A percentile compares a stretch with the other conserved stretches of the same genome.
Conservation (phyloP, 208 protist species). For the Kentomonas sorsogonicus region DNA sequence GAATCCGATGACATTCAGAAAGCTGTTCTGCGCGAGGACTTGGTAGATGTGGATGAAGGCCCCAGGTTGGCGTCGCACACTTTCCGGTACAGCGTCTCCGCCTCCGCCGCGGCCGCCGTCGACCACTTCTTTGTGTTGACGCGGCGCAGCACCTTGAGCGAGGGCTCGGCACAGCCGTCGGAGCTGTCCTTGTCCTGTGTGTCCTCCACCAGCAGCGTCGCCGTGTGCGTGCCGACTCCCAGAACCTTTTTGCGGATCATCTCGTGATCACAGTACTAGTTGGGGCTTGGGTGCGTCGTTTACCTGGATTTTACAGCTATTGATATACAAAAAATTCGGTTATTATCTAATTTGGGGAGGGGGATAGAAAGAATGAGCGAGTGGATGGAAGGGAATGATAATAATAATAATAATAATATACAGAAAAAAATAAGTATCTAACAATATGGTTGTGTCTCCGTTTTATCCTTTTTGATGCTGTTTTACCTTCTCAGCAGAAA, state of each 20-base stretch:
- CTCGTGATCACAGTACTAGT: background rate
- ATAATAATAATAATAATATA: constrained; percentile 1
- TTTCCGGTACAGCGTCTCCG: constrained; percentile 33
- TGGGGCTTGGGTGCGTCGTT: background rate
- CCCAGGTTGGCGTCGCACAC: constrained; percentile 23
- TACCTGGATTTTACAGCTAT: background rate
- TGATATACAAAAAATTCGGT: background rate
- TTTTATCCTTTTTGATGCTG: too few species aligned
- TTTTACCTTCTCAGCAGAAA: background rate
- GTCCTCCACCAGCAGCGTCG: constrained; percentile 78
- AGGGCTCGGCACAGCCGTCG: constrained; percentile 35
- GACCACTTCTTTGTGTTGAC: constrained; percentile 53
- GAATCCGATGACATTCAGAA: constrained; percentile 60
- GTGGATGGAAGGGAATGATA: constrained; percentile 4
- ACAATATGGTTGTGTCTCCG: too few species aligned
- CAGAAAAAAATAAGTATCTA: background rate
- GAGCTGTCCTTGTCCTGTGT: too few species aligned
- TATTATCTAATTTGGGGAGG: background rate
- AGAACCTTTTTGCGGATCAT: constrained; percentile 86
- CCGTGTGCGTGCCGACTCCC: constrained; percentile 50
- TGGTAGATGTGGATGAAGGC: constrained; percentile 50
- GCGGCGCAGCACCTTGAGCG: constrained; percentile 58
- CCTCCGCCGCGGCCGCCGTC: constrained; percentile 22
- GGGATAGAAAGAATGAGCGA: background rate
- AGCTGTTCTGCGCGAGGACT: constrained; percentile 49